phyloP scores from a whole-genome alignment of 371 early-diverging fungal species.

The Sporodiniella umbellata region DNA sequence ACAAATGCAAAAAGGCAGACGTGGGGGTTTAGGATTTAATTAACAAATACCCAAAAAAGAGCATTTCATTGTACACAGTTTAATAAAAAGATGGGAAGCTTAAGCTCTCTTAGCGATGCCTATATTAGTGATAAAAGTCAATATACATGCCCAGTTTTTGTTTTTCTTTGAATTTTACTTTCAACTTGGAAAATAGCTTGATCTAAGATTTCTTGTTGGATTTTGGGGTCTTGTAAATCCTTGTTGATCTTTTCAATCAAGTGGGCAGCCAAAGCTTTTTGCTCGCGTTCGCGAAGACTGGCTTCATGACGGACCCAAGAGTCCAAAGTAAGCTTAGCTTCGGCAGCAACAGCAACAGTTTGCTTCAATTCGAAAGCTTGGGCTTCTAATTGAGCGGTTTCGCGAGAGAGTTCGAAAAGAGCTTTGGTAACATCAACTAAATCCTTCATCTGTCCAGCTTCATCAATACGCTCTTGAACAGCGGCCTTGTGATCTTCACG shows the following conservation, averaged over 20 bases:
- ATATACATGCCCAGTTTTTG: background rate
- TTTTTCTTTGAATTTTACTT: conserved; percentile 27
- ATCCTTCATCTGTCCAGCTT: conserved; percentile 90
- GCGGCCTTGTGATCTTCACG: conserved; percentile 91
- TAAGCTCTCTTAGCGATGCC: conserved; percentile 30
- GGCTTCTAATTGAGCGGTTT: conserved; percentile 90
- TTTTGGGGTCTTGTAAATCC: conserved; percentile 78
- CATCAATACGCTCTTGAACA: conserved; percentile 84
- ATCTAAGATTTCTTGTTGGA: conserved; percentile 58
- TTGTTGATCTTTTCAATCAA: conserved; percentile 85
- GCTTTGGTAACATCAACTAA: conserved; percentile 91
- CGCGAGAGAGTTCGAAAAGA: conserved; percentile 91
- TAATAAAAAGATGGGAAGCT: conserved; percentile 2
- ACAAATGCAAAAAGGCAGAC: conserved; percentile 41
- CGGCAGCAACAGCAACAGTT: conserved; percentile 74
- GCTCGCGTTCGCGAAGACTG: conserved; percentile 90
- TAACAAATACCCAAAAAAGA: conserved; percentile 10
- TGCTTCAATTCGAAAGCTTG: conserved; percentile 94
- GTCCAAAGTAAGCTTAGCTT: conserved; percentile 89
- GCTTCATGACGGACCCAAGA: conserved; percentile 96
- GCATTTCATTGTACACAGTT: conserved; percentile 2
- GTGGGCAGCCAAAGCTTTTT: conserved; percentile 80
- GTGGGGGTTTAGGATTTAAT: conserved; percentile 47
- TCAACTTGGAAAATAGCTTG: conserved; percentile 55
- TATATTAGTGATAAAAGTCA: conserved; percentile 5